These are phyloP conservation scores for Blastocystis sp. DNA, from an alignment of 352 stramenopile genomes.

Conservation along the genomic window DNA sequence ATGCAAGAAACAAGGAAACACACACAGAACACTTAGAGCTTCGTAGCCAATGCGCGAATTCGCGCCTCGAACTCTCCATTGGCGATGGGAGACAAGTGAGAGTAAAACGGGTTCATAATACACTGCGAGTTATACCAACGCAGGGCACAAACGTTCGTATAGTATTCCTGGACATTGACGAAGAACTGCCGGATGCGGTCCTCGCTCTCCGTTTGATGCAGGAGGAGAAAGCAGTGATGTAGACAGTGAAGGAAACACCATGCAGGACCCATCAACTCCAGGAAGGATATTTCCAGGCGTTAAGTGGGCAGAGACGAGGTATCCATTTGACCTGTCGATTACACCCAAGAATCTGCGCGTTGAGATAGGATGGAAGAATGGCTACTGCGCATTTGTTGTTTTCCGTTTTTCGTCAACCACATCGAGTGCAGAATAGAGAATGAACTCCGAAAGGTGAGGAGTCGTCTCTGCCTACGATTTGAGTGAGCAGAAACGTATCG, in stretches of 20 bases:
- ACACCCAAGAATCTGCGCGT: slow-evolving; percentile 34
- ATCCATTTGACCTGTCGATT: slow-evolving; percentile 57
- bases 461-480: slow-evolving; percentile 26
- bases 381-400: slow-evolving; percentile 33
- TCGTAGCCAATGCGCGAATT: slow-evolving; percentile 37
- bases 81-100: slow-evolving; percentile 28
- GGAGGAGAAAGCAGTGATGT: slow-evolving; percentile 40
- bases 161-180: slow-evolving; percentile 1
- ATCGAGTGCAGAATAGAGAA: slow-evolving; percentile 55
- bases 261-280: background rate
- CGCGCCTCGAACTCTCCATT: slow-evolving; percentile 17
- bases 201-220: slow-evolving; percentile 28
- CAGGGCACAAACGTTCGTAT: background rate
- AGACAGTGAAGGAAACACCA: background rate
- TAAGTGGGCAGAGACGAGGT: slow-evolving; percentile 16
- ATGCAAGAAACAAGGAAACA: too few species aligned
- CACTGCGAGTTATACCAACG: background rate
- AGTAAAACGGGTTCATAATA: slow-evolving; percentile 65
- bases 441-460: slow-evolving; percentile 57
- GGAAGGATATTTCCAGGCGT: slow-evolving; percentile 62
- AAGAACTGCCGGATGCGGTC: slow-evolving; percentile 56
- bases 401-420: slow-evolving; percentile 51
- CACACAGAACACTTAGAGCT: slow-evolving; percentile 20
- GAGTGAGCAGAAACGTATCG: background rate
- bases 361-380: background rate